These are phyloP conservation scores for Aureobasidium uvarum DNA, from an alignment of 2,329 filamentous ascomycete genomes.

Conservation along the genomic window DNA sequence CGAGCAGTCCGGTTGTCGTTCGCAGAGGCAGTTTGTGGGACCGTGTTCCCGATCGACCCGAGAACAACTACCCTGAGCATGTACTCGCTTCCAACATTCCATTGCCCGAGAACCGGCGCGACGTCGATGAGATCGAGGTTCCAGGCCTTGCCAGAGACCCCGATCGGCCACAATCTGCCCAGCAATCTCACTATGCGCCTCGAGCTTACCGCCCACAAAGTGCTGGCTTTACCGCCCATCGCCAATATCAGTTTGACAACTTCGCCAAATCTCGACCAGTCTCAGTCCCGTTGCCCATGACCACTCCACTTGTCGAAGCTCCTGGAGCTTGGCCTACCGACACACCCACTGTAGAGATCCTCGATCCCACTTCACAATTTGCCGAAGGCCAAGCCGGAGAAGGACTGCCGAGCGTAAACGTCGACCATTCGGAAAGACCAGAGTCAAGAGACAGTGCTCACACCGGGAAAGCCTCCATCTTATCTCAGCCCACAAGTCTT, in stretches of 20 bases:
- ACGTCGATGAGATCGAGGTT: slow-evolving; percentile 77
- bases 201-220: slow-evolving; percentile 8
- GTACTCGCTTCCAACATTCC: slow-evolving; percentile 60
- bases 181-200: slow-evolving; percentile 40
- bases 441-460: slow-evolving; percentile 18
- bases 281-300: slow-evolving; percentile 14
- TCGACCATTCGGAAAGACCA: background rate
- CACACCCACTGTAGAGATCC: background rate
- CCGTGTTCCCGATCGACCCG: slow-evolving; percentile 35
- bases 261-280: background rate
- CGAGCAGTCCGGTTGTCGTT: slow-evolving; percentile 13
- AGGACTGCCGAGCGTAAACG: background rate
- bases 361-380: background rate
- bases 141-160: slow-evolving; percentile 68
- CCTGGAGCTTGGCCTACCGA: slow-evolving; percentile 23
- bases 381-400: slow-evolving; percentile 5
- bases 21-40: slow-evolving; percentile 22
- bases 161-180: slow-evolving; percentile 41
- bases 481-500: slow-evolving; percentile 6
- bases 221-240: background rate
- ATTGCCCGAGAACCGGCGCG: slow-evolving; percentile 64
- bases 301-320: slow-evolving; percentile 18
- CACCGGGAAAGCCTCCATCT: slow-evolving; percentile 11
- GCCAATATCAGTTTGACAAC: background rate
- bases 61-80: slow-evolving; percentile 42